Conservation (phyloP, 176 grass and related monocot genomes). For the Thalia dealbata region DNA sequence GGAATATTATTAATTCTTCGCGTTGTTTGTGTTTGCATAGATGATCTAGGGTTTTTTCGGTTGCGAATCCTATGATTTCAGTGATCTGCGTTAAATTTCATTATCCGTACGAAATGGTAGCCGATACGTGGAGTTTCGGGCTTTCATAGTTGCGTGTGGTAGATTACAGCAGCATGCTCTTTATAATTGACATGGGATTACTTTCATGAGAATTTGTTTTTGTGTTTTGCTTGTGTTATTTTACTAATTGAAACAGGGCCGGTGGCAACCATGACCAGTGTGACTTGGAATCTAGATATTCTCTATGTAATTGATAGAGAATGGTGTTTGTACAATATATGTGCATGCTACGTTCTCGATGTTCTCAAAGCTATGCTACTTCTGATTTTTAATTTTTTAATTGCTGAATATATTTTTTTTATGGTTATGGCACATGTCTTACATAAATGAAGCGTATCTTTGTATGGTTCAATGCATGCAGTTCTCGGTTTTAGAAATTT, state of each 20-base stretch:
- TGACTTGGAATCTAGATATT: too few species aligned
- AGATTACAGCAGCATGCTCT: background rate
- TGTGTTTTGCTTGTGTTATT: background rate
- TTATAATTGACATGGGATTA: background rate
- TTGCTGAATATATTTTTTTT: background rate
- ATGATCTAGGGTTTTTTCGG: background rate
- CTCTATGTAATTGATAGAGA: too few species aligned
- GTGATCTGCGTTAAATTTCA: background rate
- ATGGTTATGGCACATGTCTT: background rate
- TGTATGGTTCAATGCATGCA: background rate
- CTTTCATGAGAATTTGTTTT: background rate
- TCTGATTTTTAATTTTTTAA: background rate
- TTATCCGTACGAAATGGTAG: background rate
- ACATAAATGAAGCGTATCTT: too few species aligned
- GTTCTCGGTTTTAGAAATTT: background rate
- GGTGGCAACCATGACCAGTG: too few species aligned
- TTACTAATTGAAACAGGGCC: background rate
- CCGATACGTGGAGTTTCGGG: background rate
- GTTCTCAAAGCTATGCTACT: background rate
- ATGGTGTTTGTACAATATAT: too few species aligned
- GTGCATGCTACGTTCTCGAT: too few species aligned
- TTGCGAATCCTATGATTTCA: background rate
- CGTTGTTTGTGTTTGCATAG: background rate
- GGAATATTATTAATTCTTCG: background rate
- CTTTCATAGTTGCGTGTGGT: too few species aligned